Percentiles rank a stretch among this genome's conserved stretches.
These are phyloP conservation scores for Nidularia sp. DNA, from an alignment of 768 basidiomycete genomes.

Conservation along the genomic window DNA sequence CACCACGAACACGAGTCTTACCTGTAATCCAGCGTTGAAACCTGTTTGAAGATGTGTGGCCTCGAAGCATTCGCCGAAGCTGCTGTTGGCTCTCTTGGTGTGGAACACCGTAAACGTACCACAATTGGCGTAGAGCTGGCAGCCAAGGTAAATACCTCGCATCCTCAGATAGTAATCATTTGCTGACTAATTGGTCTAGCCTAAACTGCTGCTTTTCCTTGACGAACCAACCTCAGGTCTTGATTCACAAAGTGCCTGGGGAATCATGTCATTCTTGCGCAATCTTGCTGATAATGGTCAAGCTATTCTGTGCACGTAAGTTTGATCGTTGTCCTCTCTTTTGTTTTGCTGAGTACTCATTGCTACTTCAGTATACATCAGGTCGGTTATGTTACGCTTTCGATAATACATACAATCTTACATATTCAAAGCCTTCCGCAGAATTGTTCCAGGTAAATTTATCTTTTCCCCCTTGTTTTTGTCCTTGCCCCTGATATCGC, in stretches of 20 bases:
- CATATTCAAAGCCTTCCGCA: constrained; percentile 58
- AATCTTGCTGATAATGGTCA: constrained; percentile 79
- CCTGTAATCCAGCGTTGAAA: constrained; percentile 28
- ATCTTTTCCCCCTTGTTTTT: not conserved
- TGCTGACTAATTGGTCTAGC: constrained; percentile 33
- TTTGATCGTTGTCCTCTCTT: constrained; percentile 2
- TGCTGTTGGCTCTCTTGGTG: constrained; percentile 61
- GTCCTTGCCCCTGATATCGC: not conserved
- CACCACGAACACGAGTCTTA: constrained; percentile 2
- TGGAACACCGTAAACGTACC: constrained; percentile 75
- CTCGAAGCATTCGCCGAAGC: constrained; percentile 59
- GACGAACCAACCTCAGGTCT: constrained; percentile 90
- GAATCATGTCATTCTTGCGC: constrained; percentile 70
- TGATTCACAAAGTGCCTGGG: constrained; percentile 86
- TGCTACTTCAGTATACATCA: constrained; percentile 33
- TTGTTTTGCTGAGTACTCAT: not conserved
- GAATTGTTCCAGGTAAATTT: constrained; percentile 65
- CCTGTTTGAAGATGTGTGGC: constrained; percentile 62
- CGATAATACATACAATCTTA: not conserved
- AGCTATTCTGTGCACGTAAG: constrained; percentile 86
- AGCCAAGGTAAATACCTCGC: constrained; percentile 57
- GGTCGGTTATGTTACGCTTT: constrained; percentile 9
- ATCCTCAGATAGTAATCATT: not conserved
- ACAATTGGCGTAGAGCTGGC: constrained; percentile 88
- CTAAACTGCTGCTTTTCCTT: constrained; percentile 76